Conservation (phyloP, 768 basidiomycete genomes). For the Lentinula guzmanii region DNA sequence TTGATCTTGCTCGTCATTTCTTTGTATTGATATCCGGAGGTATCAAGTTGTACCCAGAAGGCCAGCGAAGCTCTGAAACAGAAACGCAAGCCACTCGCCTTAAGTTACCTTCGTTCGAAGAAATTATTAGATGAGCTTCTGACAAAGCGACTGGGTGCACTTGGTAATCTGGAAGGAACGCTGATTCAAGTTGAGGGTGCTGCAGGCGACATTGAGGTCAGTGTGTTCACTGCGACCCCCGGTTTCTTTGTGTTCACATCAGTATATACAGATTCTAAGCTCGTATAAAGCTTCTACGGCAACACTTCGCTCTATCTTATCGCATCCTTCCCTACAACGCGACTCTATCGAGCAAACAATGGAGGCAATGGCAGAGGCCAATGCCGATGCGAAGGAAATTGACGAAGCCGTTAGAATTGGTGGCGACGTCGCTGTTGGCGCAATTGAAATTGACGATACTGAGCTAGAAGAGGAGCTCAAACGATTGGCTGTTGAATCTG, state of each 20-base stretch:
- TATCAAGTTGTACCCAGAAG: conserved; percentile 56
- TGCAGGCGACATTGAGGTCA: conserved; percentile 83
- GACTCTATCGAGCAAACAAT: conserved; percentile 80
- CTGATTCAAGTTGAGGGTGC: conserved; percentile 81
- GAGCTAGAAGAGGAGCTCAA: not conserved
- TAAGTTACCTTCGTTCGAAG: conserved; percentile 72
- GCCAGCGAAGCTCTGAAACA: conserved; percentile 59
- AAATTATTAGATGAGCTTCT: conserved; percentile 79
- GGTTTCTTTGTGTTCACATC: not conserved
- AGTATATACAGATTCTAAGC: conserved; percentile 65
- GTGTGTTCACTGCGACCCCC: conserved; percentile 7
- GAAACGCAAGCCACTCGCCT: conserved; percentile 67
- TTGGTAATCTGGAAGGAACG: conserved; percentile 71
- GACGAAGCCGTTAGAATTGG: conserved; percentile 72
- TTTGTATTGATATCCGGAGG: not conserved
- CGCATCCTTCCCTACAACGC: conserved; percentile 75
- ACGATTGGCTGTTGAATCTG: not conserved
- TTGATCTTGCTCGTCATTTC: not conserved
- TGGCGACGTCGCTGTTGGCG: conserved; percentile 16
- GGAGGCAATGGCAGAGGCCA: conserved; percentile 80
- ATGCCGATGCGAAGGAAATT: conserved; percentile 76
- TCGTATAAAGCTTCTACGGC: conserved; percentile 79
- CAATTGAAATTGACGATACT: not conserved
- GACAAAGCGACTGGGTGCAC: conserved; percentile 64
- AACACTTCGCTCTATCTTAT: conserved; percentile 69